Evolutionary conservation across 1,284 basidiomycete genomes (phyloP).

Genomic region (Earliella scabrosa): DNA sequence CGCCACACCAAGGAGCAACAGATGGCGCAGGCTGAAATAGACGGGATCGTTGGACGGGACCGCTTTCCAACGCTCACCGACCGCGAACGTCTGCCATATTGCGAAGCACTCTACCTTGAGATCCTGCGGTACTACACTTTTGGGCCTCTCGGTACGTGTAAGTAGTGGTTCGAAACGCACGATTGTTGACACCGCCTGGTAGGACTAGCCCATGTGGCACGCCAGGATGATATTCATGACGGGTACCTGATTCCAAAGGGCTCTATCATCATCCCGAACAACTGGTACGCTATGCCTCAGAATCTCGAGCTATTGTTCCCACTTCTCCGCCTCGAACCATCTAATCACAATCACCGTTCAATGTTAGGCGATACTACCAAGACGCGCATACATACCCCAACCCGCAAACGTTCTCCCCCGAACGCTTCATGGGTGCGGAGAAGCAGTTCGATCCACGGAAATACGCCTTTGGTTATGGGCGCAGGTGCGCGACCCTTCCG

Average conservation of each 20-base stretch:
- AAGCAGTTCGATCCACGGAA: conserved; percentile 11
- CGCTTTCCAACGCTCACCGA: conserved; percentile 33
- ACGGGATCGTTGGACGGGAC: conserved; percentile 29
- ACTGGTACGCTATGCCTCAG: too few species aligned
- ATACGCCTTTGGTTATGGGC: conserved; percentile 26
- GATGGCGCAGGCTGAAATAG: conserved; percentile 34
- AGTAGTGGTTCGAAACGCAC: not conserved
- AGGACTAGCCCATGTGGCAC: conserved; percentile 28
- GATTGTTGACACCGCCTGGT: not conserved
- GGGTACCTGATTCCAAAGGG: conserved; percentile 32
- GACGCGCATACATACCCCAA: conserved; percentile 28
- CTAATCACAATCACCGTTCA: not conserved
- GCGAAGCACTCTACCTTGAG: conserved; percentile 33
- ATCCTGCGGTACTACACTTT: conserved; percentile 30
- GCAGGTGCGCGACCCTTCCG: conserved; percentile 1
- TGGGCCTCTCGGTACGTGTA: conserved; percentile 23
- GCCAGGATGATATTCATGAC: conserved; percentile 30
- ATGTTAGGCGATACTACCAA: conserved; percentile 30
- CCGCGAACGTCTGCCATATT: conserved; percentile 31
- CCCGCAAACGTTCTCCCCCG: conserved; percentile 31
- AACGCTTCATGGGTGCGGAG: conserved; percentile 25
- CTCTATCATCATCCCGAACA: conserved; percentile 27
- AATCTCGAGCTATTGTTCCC: not conserved
- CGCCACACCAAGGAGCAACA: conserved; percentile 31
- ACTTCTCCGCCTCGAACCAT: not conserved